Evolutionary conservation across 805 yeast genomes (phyloP), one percentile per base, ranked within the genome.

Genomic region (Kazachstania kunashirensis): DNA sequence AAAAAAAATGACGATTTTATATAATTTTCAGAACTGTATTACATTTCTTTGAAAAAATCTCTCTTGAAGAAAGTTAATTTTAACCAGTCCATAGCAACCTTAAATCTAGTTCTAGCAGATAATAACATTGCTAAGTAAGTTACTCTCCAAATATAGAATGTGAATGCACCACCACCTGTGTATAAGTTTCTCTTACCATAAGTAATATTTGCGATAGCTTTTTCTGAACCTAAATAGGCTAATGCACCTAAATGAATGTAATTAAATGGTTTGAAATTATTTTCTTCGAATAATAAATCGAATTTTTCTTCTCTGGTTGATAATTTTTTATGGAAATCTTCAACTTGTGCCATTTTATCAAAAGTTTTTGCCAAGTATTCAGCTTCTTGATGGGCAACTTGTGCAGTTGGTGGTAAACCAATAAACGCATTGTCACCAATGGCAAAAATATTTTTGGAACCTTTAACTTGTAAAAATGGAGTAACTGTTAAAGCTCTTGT

Each of bases 371-470:
- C 88, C 50, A 88, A 71, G 64, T 74, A 88, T 40, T 70, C 70
- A 51, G 96, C 96, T 64, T 85, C 81, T 69, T 88, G 96, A 65
- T 84, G 79, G 26, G 96, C 96, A 41, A 86, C 96, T 69, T 88
- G 96, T 20, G 96, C 96, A 40, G 96, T 88, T 50, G 96, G 96
- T 14, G 96, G 94, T 55, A 76, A 75, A 54, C 84, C 83, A 43
- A 95, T 83, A 41, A 73, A 71, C 17, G 96, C 85, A 63, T 95
- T 85, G 64, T 88, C 96, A 59, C 96, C 96, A 40, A 88, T 68
- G 38, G 95, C 96, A 63, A 72, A 88, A 50, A 88, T 75, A 52
- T 83, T 83, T 54, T 70, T 68, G 31, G 85, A 68, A 52, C 96
- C 96, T 55, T 83, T 82, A 28, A 88, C 83, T 55, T 79, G 77